A percentile compares a stretch with the other conserved stretches of the same genome.
Conservation (phyloP, 345 rosid species). For the Angophora floribunda region DNA sequence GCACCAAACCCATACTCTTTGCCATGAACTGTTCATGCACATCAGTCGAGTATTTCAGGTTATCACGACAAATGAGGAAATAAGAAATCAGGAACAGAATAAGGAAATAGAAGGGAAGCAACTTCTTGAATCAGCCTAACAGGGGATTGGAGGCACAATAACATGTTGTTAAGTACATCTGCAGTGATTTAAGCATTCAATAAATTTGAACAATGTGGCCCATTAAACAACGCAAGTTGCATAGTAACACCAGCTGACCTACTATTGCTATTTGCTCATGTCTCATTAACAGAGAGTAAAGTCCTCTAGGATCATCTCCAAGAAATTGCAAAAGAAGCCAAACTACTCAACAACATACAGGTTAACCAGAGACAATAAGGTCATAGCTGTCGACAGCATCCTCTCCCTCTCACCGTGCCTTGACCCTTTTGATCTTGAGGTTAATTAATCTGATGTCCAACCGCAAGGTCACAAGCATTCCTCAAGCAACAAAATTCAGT, state of each 20-base stretch:
- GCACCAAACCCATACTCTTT: conserved; percentile 85
- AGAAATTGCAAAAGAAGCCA: not conserved
- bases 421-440: not conserved
- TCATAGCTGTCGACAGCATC: not conserved
- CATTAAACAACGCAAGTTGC: not conserved
- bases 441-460: not conserved
- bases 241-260: not conserved
- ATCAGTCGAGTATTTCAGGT: not conserved
- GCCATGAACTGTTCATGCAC: conserved; percentile 45
- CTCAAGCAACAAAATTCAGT: not conserved
- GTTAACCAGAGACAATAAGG: not conserved
- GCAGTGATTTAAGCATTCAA: not conserved
- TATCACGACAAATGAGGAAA: not conserved
- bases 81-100: not conserved
- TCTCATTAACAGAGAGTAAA: not conserved
- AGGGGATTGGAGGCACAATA: not conserved
- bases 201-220: not conserved
- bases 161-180: not conserved
- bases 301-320: not conserved
- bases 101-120: not conserved
- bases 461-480: not conserved
- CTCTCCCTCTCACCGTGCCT: not conserved
- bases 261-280: not conserved
- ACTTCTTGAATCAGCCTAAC: not conserved
- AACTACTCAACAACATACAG: not conserved